phyloP scores from a whole-genome alignment of 768 basidiomycete species.

The Mycena kentingensis region DNA sequence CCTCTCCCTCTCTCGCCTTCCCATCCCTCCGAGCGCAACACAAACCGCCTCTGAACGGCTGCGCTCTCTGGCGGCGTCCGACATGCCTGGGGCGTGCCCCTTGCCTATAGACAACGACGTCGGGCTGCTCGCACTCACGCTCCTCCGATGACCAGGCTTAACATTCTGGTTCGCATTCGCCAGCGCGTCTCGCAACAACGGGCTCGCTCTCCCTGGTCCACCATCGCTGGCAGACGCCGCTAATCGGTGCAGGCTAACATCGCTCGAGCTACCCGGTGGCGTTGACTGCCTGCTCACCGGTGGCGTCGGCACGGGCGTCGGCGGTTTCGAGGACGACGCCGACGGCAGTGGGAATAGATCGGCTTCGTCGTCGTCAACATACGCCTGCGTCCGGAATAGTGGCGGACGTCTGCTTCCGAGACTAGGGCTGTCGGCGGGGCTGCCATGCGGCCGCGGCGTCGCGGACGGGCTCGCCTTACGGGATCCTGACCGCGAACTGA shows the following conservation, averaged over 20 bases:
- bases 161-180: neutral
- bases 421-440: neutral
- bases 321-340: neutral
- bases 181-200: slow-evolving; percentile 12
- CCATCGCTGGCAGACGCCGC: neutral
- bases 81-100: neutral
- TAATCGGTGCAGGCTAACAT: neutral
- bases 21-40: slow-evolving; percentile 15
- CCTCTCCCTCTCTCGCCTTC: slow-evolving; percentile 7
- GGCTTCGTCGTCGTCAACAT: slow-evolving; percentile 21
- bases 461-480: neutral
- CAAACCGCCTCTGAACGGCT: slow-evolving; percentile 22
- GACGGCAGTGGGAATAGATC: slow-evolving; percentile 22
- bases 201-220: neutral
- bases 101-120: too few species aligned
- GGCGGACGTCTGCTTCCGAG: neutral
- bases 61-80: neutral
- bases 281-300: neutral
- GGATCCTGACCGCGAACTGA: too few species aligned
- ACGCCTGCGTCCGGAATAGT: neutral
- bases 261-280: slow-evolving; percentile 13
- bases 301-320: slow-evolving; percentile 8
- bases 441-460: neutral
- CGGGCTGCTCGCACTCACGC: neutral
- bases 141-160: neutral